Base-by-base conservation (phyloP, 148 eudicot genomes). In the Rhododendron williamsianum region DNA sequence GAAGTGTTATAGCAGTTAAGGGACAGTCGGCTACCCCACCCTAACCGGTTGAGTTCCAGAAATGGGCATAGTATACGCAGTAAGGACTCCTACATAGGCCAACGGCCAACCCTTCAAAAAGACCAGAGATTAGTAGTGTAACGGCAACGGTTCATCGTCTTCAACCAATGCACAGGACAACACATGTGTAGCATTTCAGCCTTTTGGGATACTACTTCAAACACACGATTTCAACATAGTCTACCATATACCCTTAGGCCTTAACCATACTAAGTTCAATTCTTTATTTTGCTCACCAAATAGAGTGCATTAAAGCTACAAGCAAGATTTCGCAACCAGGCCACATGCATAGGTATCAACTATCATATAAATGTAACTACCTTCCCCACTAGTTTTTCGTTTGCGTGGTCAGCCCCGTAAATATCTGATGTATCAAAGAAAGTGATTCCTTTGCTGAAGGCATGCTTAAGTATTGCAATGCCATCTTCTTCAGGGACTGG, bases 321-420 rank as follows among this genome's bases (percentile, higher is more conserved):
- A 38, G 3, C 38, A 41, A 41, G 21, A 18, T 30, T 41, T 76
- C 3, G 19, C 19, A 33, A 73, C 43, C 23, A 36, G 23, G 23
- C 23, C 23, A 16, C 1, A 74, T 36, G 16, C 49, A 9, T 2
- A 16, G 46, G 9, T 49, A 30, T 6, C 21, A 18, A 76, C 18
- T 16, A 60, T 10, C 83, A 52, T 25, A 21, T 54, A n/a, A 81
- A 81, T 60, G 21, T 12, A 81, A 21, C 33, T 88, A 94, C 98
- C 98, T 94, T 92, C 36, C 94, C 94, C 58, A 93, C 84, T 30
- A 93, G 85, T 72, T 90, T 90, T 90, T 94, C 96, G 81, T 93
- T 93, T 15, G 91, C 80, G 78, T 84, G 79, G 78, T 88, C 83
- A 63, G 84, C 88, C 19, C 96, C 98, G 86, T 94, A 93, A 43